phyloP scores from a whole-genome alignment of 2,329 filamentous ascomycete species.

The Ascosphaera aggregata region DNA sequence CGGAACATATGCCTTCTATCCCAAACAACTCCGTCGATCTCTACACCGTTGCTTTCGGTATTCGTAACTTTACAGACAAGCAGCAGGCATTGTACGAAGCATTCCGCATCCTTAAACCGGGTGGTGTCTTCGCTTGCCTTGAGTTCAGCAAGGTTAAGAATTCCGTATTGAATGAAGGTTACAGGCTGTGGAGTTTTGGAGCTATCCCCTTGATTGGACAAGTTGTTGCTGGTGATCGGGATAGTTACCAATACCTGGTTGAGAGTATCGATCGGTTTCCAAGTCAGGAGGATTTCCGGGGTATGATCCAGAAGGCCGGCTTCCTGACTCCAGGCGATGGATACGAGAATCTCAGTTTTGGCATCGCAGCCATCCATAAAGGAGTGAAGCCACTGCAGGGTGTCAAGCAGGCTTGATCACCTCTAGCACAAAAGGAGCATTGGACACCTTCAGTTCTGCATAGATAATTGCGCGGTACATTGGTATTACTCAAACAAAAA shows the following conservation, averaged over 20 bases:
- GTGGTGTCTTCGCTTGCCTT: conserved; percentile 86
- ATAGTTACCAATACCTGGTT: conserved; percentile 95
- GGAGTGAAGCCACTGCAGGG: conserved; percentile 50
- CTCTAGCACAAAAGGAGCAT: no score
- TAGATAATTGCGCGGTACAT: no score
- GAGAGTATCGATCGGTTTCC: conserved; percentile 95
- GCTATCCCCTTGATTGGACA: conserved; percentile 92
- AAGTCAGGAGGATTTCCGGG: conserved; percentile 57
- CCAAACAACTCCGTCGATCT: conserved; percentile 57
- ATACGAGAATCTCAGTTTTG: conserved; percentile 77
- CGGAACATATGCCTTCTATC: conserved; percentile 46
- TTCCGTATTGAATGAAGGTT: conserved; percentile 56
- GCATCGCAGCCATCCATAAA: conserved; percentile 90
- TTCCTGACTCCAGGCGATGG: conserved; percentile 64
- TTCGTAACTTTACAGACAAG: conserved; percentile 92
- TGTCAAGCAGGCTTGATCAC: neutral
- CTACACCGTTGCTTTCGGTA: conserved; percentile 94
- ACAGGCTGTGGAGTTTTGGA: conserved; percentile 89
- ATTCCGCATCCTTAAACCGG: conserved; percentile 71
- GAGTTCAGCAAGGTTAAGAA: conserved; percentile 80
- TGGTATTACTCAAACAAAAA: no score
- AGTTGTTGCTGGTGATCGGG: conserved; percentile 75
- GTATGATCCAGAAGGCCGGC: conserved; percentile 37
- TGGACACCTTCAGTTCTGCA: no score
- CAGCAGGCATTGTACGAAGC: conserved; percentile 62